These are phyloP conservation scores for Apostasia ramifera DNA, from an alignment of 106 monocot genomes.

Conservation along the genomic window DNA sequence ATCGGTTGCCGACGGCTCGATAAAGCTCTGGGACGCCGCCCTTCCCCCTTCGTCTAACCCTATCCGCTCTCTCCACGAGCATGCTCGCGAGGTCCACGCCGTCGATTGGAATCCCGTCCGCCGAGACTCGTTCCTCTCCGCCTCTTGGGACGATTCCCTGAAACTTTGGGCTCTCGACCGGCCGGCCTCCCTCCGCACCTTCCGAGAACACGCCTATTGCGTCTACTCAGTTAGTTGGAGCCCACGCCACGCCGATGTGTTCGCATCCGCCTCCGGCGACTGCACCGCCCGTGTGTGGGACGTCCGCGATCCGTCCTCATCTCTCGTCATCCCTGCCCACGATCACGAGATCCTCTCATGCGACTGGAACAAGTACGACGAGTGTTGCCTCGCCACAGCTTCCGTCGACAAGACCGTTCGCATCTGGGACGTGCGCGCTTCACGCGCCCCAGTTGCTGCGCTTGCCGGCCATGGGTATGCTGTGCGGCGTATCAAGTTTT, in stretches of 20 bases:
- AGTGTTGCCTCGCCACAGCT: slow-evolving; percentile 64
- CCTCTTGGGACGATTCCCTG: slow-evolving; percentile 89
- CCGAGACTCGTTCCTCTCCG: slow-evolving; percentile 85
- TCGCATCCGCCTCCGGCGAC: slow-evolving; percentile 92
- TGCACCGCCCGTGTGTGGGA: slow-evolving; percentile 85
- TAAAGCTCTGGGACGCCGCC: slow-evolving; percentile 78
- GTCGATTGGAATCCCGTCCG: slow-evolving; percentile 94
- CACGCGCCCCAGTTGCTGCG: slow-evolving; percentile 43
- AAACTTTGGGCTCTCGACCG: slow-evolving; percentile 95
- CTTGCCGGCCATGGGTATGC: slow-evolving; percentile 87
- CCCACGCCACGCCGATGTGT: slow-evolving; percentile 85
- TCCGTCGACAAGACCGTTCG: slow-evolving; percentile 81
- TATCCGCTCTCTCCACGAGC: slow-evolving; percentile 70
- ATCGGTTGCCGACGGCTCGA: slow-evolving; percentile 79
- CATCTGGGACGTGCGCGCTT: slow-evolving; percentile 79
- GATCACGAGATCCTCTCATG: slow-evolving; percentile 81
- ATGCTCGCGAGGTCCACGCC: slow-evolving; percentile 84
- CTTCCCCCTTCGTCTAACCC: slow-evolving; percentile 79
- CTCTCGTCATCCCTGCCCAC: slow-evolving; percentile 73
- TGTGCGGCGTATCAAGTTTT: slow-evolving; percentile 70
- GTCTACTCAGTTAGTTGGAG: slow-evolving; percentile 76
- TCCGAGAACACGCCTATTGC: slow-evolving; percentile 89
- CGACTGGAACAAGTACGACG: slow-evolving; percentile 98
- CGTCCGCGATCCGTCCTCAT: slow-evolving; percentile 67
- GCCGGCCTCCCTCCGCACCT: slow-evolving; percentile 68